Percentiles rank a stretch among this genome's conserved stretches.
Conservation (phyloP, 805 yeast species). For the Groenewaldozyma salmanticensis region DNA sequence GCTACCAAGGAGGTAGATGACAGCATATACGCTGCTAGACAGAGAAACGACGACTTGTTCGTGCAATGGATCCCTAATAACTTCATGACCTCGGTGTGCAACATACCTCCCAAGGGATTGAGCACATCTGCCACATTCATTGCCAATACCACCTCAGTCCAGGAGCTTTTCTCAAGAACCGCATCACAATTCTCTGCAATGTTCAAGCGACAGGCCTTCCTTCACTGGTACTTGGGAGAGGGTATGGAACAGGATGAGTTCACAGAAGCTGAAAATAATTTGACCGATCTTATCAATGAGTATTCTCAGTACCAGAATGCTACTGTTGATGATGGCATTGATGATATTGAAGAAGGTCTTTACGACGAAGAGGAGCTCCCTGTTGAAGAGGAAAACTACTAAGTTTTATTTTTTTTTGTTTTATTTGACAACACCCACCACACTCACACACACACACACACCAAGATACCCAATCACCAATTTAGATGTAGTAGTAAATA, state of each 20-base stretch:
- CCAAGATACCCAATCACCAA: too few species aligned
- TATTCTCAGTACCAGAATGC: conserved; percentile 93
- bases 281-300: conserved; percentile 84
- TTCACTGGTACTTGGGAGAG: conserved; percentile 93
- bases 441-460: too few species aligned
- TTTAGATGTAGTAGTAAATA: too few species aligned
- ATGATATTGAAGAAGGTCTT: conserved; percentile 19
- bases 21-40: conserved; percentile 80
- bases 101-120: conserved; percentile 79
- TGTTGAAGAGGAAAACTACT: too few species aligned
- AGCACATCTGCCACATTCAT: conserved; percentile 89
- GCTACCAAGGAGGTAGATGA: conserved; percentile 93
- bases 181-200: conserved; percentile 87
- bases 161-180: conserved; percentile 82
- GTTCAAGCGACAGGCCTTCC: conserved; percentile 91
- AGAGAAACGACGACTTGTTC: conserved; percentile 69
- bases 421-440: too few species aligned
- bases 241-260: conserved; percentile 97
- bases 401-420: too few species aligned
- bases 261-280: conserved; percentile 87
- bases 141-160: conserved; percentile 91
- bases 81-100: conserved; percentile 90
- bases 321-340: conserved; percentile 68
- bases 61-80: conserved; percentile 98
- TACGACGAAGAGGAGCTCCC: conserved; percentile 6